Percentiles rank a stretch among this genome's conserved stretches.
These are phyloP conservation scores for Pseudozyma sp. DNA, from an alignment of 1,284 basidiomycete genomes.

Conservation along the genomic window DNA sequence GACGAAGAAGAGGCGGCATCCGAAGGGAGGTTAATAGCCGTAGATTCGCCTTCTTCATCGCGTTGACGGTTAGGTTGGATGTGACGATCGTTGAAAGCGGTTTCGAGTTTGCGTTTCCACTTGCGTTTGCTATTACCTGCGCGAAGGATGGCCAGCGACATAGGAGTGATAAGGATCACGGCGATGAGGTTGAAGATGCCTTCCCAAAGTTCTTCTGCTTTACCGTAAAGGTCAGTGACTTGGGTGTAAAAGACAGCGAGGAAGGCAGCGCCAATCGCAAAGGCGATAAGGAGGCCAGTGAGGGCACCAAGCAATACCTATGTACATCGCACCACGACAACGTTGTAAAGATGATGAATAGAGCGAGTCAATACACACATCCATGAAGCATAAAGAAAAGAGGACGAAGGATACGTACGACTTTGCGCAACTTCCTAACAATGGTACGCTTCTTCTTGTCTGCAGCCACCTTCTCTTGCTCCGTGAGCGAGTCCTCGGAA, in stretches of 20 bases:
- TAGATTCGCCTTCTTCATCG: conserved; percentile 30
- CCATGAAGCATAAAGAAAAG: not conserved
- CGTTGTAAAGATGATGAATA: not conserved
- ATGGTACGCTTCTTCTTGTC: conserved; percentile 37
- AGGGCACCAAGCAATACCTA: conserved; percentile 53
- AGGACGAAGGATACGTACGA: conserved; percentile 33
- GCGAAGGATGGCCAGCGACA: conserved; percentile 65
- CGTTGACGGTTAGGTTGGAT: conserved; percentile 18
- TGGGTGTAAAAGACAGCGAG: conserved; percentile 69
- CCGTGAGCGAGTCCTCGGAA: conserved; percentile 12
- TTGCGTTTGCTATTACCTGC: conserved; percentile 61
- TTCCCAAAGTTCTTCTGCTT: conserved; percentile 68
- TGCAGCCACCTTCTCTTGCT: conserved; percentile 15
- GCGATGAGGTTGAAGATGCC: conserved; percentile 67
- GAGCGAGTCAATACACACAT: not conserved
- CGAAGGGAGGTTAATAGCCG: conserved; percentile 12
- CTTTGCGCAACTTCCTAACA: conserved; percentile 54
- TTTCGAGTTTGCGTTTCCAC: conserved; percentile 62
- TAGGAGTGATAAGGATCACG: conserved; percentile 65
- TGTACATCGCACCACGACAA: no score
- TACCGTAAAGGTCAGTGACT: conserved; percentile 72
- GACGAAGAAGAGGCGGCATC: conserved; percentile 20
- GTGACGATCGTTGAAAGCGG: conserved; percentile 45
- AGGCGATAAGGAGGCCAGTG: conserved; percentile 58
- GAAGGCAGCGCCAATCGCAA: conserved; percentile 63